These are phyloP conservation scores for Naegleria fowleri DNA, from an alignment of 208 protist genomes.

Conservation along the genomic window DNA sequence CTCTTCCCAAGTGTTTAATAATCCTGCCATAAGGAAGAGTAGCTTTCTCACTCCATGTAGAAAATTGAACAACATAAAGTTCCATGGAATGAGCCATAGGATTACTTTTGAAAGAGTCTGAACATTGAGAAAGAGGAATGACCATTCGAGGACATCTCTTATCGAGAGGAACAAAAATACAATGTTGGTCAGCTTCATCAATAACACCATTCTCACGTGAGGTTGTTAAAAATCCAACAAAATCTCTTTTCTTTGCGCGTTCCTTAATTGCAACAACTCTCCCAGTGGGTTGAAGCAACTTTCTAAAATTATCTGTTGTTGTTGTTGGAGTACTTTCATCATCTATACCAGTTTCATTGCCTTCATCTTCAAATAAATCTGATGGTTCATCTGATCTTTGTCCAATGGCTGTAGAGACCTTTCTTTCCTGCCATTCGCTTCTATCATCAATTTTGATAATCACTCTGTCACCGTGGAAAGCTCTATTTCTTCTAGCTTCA, in stretches of 20 bases:
- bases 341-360: neutral
- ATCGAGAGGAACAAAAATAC: conserved; percentile 13
- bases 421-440: neutral
- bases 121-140: neutral
- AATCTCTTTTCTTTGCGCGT: neutral
- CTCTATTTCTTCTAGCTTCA: neutral
- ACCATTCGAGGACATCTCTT: conserved; percentile 8
- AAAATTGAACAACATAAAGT: neutral
- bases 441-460: neutral
- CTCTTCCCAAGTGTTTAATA: neutral
- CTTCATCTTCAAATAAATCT: neutral
- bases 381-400: neutral
- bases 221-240: neutral
- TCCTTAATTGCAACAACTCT: conserved; percentile 7
- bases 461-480: neutral
- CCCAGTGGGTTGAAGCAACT: neutral
- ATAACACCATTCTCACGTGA: neutral
- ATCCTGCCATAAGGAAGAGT: neutral
- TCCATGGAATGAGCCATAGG: neutral
- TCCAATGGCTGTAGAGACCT: neutral
- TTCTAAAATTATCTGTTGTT: neutral
- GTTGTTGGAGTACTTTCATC: neutral
- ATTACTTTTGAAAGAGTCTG: no score
- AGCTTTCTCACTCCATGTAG: neutral
- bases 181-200: neutral